A percentile compares a stretch with the other conserved stretches of the same genome.
Conservation (phyloP, 2,329 filamentous ascomycete species). For the Samsoniella hepiali region DNA sequence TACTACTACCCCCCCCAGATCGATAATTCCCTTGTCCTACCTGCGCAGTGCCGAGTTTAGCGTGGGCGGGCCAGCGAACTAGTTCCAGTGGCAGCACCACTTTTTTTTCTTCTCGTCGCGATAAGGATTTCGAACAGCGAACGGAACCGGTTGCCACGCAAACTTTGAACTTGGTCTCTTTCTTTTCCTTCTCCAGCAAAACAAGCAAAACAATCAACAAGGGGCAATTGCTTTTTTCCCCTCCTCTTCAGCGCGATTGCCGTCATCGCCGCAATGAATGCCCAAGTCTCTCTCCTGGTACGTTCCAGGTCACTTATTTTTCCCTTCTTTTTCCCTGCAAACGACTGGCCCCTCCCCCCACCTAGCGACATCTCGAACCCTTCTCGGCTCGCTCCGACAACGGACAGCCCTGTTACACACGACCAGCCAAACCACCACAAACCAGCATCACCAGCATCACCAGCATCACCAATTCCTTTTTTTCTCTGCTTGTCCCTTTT, state of each 20-base stretch:
- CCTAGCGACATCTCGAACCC: neutral
- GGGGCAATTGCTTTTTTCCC: neutral
- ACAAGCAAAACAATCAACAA: neutral
- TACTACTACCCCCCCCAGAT: no score
- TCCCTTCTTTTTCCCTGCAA: neutral
- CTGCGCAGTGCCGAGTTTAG: no score
- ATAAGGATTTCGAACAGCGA: no score
- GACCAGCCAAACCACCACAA: neutral
- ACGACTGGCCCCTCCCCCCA: neutral
- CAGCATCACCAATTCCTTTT: neutral
- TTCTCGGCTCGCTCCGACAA: conserved; percentile 17
- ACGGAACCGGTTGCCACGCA: no score
- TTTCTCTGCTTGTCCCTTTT: neutral
- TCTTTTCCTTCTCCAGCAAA: neutral
- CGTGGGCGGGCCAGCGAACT: neutral
- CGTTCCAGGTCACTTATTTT: conserved; percentile 27
- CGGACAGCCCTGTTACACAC: neutral
- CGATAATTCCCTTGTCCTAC: no score
- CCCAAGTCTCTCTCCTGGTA: conserved; percentile 57
- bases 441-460: neutral
- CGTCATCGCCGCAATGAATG: conserved; percentile 44
- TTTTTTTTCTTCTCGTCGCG: no score
- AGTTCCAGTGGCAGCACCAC: neutral
- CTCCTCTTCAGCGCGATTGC: no score
- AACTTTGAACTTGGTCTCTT: neutral